Evolutionary conservation across 2,329 filamentous ascomycete species (phyloP).

Genomic region (Bipolaris victoriae): DNA sequence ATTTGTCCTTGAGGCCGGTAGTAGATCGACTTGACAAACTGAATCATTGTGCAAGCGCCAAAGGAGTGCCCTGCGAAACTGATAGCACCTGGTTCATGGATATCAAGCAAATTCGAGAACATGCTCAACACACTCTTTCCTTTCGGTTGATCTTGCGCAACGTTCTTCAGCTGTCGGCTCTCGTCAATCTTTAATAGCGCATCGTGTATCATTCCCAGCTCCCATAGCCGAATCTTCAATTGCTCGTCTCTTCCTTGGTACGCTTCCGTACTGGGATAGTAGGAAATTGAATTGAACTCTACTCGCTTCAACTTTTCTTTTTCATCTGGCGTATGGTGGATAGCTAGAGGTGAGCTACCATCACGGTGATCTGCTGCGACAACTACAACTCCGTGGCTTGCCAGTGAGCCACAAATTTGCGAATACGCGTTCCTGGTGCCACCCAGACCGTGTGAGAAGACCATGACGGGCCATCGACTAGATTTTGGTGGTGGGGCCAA

Average conservation of each 20-base stretch:
- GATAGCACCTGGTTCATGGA: slow-evolving; percentile 74
- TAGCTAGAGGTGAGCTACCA: slow-evolving; percentile 76
- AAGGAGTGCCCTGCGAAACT: slow-evolving; percentile 83
- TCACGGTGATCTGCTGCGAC: slow-evolving; percentile 84
- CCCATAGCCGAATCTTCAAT: slow-evolving; percentile 77
- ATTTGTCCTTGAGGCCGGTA: slow-evolving; percentile 62
- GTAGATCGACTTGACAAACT: slow-evolving; percentile 80
- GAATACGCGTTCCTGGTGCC: slow-evolving; percentile 85
- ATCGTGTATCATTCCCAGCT: slow-evolving; percentile 73
- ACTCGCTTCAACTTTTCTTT: slow-evolving; percentile 50
- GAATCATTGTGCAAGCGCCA: slow-evolving; percentile 74
- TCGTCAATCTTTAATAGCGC: slow-evolving; percentile 70
- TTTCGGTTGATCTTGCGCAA: slow-evolving; percentile 51
- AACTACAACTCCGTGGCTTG: slow-evolving; percentile 81
- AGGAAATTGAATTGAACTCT: slow-evolving; percentile 58
- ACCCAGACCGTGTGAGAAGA: slow-evolving; percentile 86
- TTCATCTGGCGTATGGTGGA: slow-evolving; percentile 66
- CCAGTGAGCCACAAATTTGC: slow-evolving; percentile 77
- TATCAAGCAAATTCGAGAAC: slow-evolving; percentile 67
- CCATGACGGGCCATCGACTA: slow-evolving; percentile 75
- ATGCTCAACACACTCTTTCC: slow-evolving; percentile 59
- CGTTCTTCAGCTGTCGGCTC: slow-evolving; percentile 55
- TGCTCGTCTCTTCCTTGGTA: slow-evolving; percentile 73
- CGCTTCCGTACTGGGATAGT: slow-evolving; percentile 69
- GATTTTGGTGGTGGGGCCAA: slow-evolving; percentile 56